Evolutionary conservation across 2,329 filamentous ascomycete genomes (phyloP), one percentile per base, ranked within the genome.

Genomic region (Sporothrix humicola): DNA sequence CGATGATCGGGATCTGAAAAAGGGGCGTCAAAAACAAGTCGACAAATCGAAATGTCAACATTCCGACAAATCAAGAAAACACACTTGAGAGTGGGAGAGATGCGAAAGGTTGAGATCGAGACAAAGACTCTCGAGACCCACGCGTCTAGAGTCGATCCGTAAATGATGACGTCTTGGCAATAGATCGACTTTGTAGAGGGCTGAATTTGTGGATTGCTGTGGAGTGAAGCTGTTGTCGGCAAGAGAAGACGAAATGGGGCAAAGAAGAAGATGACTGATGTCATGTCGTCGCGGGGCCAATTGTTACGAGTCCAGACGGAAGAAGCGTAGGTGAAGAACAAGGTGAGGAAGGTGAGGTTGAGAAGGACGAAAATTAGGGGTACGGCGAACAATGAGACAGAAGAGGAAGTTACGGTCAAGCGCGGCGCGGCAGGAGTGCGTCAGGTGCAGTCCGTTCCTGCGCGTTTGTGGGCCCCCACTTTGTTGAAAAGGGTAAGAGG

Each of bases 401-500:
- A 63, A 44, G 17, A 12, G 37, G 23, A 66, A 66, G 44, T n/a
- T 31, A 44, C 44, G 44, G 23, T 50, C 20, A 50, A 48, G 61
- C 61, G 12, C 20, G 6, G 5, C n/a, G 42, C 42, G 61, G n/a
- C 42, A 12, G 46, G n/a, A 48, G 31, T 37, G 31, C 31, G 31
- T 37, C 46, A 48, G 4, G 52, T 56, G 52, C 23, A 37, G 20
- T 59, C 23, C 26, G 44, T 20, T 13, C 20, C 20, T 66, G 44
- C 63, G 37, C 59, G 37, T 23, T 65, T 44, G 59, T 65, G 59
- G 59, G n/a, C 46, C 37, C 59, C 17, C 37, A 46, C 37, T 20
- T 46, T n/a, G 10, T 6, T 13, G 37, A 20, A 44, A 9, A 63
- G 37, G 50, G 23, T 17, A 61, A 61, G 17, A 66, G 13, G 44